Evolutionary conservation across 2,329 filamentous ascomycete genomes (phyloP).

Genomic region (Balansia obtecta): DNA sequence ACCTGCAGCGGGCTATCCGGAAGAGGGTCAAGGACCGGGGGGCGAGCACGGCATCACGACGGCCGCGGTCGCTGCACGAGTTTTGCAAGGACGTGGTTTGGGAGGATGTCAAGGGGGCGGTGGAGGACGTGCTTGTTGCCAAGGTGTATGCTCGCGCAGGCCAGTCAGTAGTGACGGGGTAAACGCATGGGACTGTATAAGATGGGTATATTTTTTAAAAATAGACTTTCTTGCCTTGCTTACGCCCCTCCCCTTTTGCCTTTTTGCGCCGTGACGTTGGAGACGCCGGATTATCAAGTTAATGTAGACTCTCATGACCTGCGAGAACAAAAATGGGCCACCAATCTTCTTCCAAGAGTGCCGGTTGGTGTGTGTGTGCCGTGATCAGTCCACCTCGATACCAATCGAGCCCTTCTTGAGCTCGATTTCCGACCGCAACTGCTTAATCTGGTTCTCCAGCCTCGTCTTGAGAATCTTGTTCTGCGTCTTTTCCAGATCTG

Average conservation of each 20-base stretch:
- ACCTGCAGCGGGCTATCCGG: slow-evolving; percentile 21
- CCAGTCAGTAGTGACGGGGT: slow-evolving; percentile 7
- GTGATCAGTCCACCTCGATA: slow-evolving; percentile 24
- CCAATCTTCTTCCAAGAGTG: no score
- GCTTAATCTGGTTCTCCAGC: slow-evolving; percentile 36
- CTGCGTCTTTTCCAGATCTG: slow-evolving; percentile 28
- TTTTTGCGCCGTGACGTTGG: background rate
- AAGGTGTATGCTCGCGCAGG: slow-evolving; percentile 12
- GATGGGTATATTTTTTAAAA: no score
- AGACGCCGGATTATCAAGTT: background rate
- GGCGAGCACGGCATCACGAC: slow-evolving; percentile 1
- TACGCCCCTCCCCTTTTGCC: background rate
- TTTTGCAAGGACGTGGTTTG: slow-evolving; percentile 20
- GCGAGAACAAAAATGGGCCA: no score
- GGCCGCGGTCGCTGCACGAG: slow-evolving; percentile 19
- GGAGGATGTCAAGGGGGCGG: slow-evolving; percentile 21
- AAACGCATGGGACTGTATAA: no score
- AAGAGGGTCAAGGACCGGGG: slow-evolving; percentile 11
- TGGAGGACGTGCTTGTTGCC: slow-evolving; percentile 18
- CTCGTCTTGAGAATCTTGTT: slow-evolving; percentile 38
- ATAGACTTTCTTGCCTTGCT: background rate
- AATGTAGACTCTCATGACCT: no score
- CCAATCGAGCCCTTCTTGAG: slow-evolving; percentile 33
- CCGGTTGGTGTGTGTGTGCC: no score
- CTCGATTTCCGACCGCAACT: slow-evolving; percentile 31